Evolutionary conservation across 345 rosid genomes (phyloP), one percentile per base, ranked within the genome.

Genomic region (Sonneratia alba): DNA sequence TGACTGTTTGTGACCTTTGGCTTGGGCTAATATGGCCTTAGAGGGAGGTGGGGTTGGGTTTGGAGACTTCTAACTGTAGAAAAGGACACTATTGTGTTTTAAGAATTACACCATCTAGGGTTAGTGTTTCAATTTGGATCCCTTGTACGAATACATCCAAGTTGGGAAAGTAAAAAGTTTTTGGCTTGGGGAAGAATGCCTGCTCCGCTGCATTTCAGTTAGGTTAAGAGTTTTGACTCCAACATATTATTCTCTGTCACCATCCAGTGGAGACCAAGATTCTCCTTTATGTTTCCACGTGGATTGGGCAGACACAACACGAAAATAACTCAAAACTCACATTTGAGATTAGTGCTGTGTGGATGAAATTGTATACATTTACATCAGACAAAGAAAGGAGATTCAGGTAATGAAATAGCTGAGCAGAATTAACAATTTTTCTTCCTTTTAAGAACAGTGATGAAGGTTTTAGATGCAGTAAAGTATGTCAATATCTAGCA

Each of bases 401-500:
- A 40, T 40, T 40, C 43, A 40, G 43, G 9, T 40, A 40, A 4
- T 40, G 43, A 40, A 8, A 40, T 4, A 40, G 32, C 9, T 4
- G 43, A 40, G 43, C 5, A 40, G 43, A 40, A 4, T 4, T 40
- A 40, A 40, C 63, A 3, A 3, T 14, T 18, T 57, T 55, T 37
- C 37, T 51, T 38, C 34, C 34, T 55, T 68, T 74, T 72, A 37
- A 75, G 56, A 70, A 40, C 43, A 40, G 43, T 2, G 43, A 40
- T 56, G 66, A 53, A 68, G 24, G 47, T 2, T 66, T 38, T 45
- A 27, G 71, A 67, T 73, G 56, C 47, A 18, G 55, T 62, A 68
- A 47, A 55, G 66, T 72, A 70, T 75, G 62, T 73, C 61, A 55
- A 55, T 73, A 75, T 49, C 66, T 62, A 81, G 68, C 65, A 36